Conservation (phyloP, 202 grass and related monocot genomes). For the Setaria viridis region DNA sequence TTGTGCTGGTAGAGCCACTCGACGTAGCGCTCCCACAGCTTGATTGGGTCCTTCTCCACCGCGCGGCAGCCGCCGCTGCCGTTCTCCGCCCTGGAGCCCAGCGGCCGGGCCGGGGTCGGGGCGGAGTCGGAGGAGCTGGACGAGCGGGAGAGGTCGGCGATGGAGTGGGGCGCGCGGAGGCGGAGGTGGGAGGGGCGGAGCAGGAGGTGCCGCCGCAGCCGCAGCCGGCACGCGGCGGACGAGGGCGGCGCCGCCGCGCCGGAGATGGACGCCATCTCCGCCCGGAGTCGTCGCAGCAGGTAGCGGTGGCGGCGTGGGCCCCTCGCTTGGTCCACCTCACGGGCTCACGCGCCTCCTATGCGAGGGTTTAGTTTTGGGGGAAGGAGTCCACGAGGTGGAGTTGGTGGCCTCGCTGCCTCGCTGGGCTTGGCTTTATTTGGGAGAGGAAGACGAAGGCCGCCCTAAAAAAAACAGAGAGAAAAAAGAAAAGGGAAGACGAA, state of each 20-base stretch:
- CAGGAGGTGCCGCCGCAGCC: constrained; percentile 49
- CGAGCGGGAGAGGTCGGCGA: constrained; percentile 74
- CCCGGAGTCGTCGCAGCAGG: not conserved
- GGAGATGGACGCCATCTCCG: constrained; percentile 78
- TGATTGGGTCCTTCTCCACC: constrained; percentile 91
- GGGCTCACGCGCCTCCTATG: constrained; percentile 2
- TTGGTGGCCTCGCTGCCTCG: constrained; percentile 17
- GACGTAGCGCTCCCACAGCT: constrained; percentile 84
- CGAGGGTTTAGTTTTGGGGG: constrained; percentile 28
- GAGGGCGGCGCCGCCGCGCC: constrained; percentile 63
- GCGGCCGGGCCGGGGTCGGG: constrained; percentile 43
- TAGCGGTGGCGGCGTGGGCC: not conserved
- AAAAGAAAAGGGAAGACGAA: not conserved
- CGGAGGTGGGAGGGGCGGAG: constrained; percentile 56
- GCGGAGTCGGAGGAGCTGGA: constrained; percentile 36
- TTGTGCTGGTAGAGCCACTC: constrained; percentile 99
- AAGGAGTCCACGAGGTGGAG: constrained; percentile 49
- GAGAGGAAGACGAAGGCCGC: constrained; percentile 37
- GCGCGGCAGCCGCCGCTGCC: constrained; percentile 6
- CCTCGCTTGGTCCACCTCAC: not conserved
- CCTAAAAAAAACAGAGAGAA: not conserved
- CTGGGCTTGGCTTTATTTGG: constrained; percentile 51
- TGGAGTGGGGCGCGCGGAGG: constrained; percentile 75
- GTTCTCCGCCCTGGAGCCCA: constrained; percentile 28
- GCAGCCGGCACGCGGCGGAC: constrained; percentile 50